These are phyloP conservation scores for Udeniomyces megalosporus DNA, from an alignment of 768 basidiomycete genomes.

Conservation along the genomic window DNA sequence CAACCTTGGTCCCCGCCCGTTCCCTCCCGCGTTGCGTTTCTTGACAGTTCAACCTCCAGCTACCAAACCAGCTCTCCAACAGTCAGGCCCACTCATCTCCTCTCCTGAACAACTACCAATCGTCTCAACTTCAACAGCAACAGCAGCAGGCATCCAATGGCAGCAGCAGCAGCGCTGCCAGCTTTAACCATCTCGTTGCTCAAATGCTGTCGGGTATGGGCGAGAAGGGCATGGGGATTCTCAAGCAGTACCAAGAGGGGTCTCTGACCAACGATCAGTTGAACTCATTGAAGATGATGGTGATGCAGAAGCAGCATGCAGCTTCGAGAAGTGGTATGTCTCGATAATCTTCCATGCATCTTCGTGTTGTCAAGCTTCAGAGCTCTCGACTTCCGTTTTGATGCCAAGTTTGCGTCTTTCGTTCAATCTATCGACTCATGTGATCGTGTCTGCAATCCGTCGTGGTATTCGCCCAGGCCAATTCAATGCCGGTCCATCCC, in stretches of 20 bases:
- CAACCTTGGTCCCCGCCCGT: too few relatives aligned
- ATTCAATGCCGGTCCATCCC: too few relatives aligned
- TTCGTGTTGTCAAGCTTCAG: too few relatives aligned
- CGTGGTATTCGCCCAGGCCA: not conserved
- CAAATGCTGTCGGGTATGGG: not conserved
- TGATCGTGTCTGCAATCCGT: not conserved
- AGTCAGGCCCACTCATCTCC: not conserved
- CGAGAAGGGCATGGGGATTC: not conserved
- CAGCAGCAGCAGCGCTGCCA: conserved; percentile 14
- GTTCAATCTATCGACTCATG: not conserved
- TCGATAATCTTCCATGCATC: not conserved
- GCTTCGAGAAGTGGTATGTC: not conserved
- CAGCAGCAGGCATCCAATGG: conserved; percentile 6
- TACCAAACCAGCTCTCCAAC: conserved; percentile 1
- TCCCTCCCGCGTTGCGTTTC: too few relatives aligned
- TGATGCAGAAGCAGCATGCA: not conserved
- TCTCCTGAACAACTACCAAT: not conserved
- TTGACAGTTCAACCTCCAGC: not conserved
- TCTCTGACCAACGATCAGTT: not conserved
- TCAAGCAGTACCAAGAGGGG: conserved; percentile 1
- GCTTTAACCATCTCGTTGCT: not conserved
- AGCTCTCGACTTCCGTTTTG: not conserved
- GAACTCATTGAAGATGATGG: not conserved
- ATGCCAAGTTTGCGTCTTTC: too few relatives aligned
- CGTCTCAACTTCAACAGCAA: conserved; percentile 11